Evolutionary conservation across 2,329 filamentous ascomycete genomes (phyloP).

Genomic region (Juglanconis oblonga): DNA sequence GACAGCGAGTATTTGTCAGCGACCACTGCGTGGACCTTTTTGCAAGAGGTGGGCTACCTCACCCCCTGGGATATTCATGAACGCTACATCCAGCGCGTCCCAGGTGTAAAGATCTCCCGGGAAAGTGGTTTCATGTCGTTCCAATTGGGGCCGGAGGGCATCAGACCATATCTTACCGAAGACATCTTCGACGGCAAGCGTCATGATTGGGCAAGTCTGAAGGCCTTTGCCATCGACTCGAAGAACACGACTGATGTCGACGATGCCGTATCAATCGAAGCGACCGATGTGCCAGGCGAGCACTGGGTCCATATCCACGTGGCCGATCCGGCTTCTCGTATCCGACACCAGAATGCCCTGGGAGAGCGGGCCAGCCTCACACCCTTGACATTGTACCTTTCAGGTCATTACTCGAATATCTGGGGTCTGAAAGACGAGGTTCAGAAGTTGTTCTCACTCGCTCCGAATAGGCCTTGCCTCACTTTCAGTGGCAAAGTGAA

Average conservation of each 20-base stretch:
- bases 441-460: constrained; percentile 54
- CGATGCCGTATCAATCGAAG: constrained; percentile 72
- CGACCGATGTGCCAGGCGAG: constrained; percentile 47
- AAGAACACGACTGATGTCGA: constrained; percentile 68
- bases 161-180: constrained; percentile 1
- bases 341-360: constrained; percentile 56
- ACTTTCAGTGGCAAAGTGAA: constrained; percentile 62
- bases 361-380: constrained; percentile 60
- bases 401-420: constrained; percentile 58
- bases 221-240: constrained; percentile 72
- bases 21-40: constrained; percentile 58
- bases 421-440: constrained; percentile 30
- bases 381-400: constrained; percentile 57
- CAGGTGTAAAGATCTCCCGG: constrained; percentile 41
- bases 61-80: constrained; percentile 67
- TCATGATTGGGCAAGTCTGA: constrained; percentile 55
- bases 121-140: constrained; percentile 40
- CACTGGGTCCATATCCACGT: constrained; percentile 78
- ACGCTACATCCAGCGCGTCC: constrained; percentile 58
- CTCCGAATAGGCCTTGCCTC: constrained; percentile 47
- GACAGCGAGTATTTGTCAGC: constrained; percentile 44
- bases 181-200: constrained; percentile 51
- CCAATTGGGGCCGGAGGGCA: constrained; percentile 22
- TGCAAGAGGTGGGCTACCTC: constrained; percentile 73
- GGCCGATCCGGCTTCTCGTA: constrained; percentile 73